A percentile compares a stretch with the other conserved stretches of the same genome.
Evolutionary conservation across 352 stramenopile genomes (phyloP).

Genomic region (Globisporangium canariense): DNA sequence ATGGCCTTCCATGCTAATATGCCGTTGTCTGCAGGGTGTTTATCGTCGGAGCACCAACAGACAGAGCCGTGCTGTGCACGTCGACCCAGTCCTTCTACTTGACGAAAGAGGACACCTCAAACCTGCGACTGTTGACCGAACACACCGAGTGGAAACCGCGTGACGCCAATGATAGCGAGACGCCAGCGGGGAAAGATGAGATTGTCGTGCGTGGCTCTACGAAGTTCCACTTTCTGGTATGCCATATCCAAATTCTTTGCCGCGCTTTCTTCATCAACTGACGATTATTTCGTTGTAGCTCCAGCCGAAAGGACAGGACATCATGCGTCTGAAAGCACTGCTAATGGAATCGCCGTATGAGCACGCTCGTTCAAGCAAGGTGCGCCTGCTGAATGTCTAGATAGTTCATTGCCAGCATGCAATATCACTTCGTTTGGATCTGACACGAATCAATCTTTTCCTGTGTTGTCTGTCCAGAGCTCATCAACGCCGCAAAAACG

Average conservation of each 20-base stretch:
- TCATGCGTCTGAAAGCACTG: conserved; percentile 51
- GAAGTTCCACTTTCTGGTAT: conserved; percentile 66
- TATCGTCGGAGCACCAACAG: conserved; percentile 50
- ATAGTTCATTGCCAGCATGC: neutral
- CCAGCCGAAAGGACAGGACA: conserved; percentile 54
- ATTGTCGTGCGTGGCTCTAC: conserved; percentile 57
- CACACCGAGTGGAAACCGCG: conserved; percentile 46
- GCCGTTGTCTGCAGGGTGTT: conserved; percentile 35
- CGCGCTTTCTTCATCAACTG: neutral
- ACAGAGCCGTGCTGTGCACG: conserved; percentile 74
- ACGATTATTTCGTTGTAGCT: conserved; percentile 32
- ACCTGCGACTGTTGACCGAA: conserved; percentile 65
- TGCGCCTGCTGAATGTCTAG: neutral
- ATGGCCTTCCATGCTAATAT: neutral
- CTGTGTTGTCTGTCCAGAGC: neutral
- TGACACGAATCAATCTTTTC: neutral
- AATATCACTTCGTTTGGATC: neutral
- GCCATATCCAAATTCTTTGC: neutral
- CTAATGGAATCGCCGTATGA: conserved; percentile 65
- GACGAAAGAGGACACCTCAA: conserved; percentile 80
- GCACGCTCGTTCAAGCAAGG: conserved; percentile 21
- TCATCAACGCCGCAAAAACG: conserved; percentile 29
- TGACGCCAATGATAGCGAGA: conserved; percentile 20
- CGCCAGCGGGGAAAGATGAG: conserved; percentile 5
- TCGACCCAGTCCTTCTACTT: conserved; percentile 65